Conservation (phyloP, 495 filamentous ascomycete species). For the Aspergillus ellipticus region DNA sequence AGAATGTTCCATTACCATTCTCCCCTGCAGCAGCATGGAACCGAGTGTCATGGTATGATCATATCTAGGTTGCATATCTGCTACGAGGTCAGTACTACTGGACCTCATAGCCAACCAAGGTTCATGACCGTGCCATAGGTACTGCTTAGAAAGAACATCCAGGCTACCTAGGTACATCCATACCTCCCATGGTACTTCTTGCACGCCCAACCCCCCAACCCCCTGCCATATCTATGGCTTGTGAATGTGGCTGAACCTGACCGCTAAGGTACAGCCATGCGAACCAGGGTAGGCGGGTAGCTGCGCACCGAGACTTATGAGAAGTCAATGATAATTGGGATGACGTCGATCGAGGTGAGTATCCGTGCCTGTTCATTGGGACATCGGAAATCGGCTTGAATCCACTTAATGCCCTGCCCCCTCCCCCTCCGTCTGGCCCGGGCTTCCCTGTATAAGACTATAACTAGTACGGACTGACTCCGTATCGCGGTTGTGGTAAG, state of each 20-base stretch:
- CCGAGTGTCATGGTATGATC: no score
- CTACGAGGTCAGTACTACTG: no score
- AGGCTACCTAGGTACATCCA: neutral
- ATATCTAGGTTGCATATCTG: no score
- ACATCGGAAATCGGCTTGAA: neutral
- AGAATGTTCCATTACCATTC: neutral
- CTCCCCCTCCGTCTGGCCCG: neutral
- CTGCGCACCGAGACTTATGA: neutral
- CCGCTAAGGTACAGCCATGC: neutral
- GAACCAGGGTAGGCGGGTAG: neutral
- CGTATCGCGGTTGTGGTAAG: neutral
- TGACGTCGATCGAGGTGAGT: neutral
- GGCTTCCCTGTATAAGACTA: neutral
- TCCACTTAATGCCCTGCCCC: no score
- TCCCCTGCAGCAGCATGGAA: no score
- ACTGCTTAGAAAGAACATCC: neutral
- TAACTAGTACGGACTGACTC: neutral
- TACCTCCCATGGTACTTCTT: neutral
- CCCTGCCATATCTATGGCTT: neutral
- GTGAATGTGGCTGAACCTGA: neutral
- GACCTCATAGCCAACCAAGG: neutral
- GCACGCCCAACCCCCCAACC: neutral
- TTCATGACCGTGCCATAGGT: neutral
- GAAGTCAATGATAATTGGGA: neutral
- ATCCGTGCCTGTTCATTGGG: neutral